phyloP scores from a whole-genome alignment of 192 early-diverging fungal species.

The Pilaira anomala region DNA sequence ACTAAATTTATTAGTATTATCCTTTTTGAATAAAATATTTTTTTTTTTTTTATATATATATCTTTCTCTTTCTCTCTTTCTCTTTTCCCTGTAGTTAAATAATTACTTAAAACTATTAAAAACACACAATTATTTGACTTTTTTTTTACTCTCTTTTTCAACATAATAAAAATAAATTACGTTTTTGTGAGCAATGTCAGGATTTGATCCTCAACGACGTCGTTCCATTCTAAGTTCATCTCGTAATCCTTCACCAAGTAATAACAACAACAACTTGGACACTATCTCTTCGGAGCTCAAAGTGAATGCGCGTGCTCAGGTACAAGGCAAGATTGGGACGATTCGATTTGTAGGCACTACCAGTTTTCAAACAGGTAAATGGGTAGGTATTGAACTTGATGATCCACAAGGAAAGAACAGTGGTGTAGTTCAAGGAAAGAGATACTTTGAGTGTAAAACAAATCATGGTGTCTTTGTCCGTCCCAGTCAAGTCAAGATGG shows the following conservation, averaged over 20 bases:
- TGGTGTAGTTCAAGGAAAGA: slow-evolving; percentile 70
- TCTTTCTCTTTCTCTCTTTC: too few species aligned
- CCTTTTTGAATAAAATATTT: too few species aligned
- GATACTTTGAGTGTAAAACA: slow-evolving; percentile 74
- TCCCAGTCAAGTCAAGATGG: slow-evolving; percentile 51
- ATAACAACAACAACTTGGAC: slow-evolving; percentile 6
- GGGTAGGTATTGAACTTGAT: slow-evolving; percentile 91
- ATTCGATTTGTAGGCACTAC: slow-evolving; percentile 85
- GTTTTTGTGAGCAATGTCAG: background rate
- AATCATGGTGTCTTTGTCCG: slow-evolving; percentile 79
- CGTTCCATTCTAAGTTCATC: background rate
- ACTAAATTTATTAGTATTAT: too few species aligned
- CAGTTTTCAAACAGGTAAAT: slow-evolving; percentile 77
- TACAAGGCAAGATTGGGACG: slow-evolving; percentile 55
- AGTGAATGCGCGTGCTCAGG: slow-evolving; percentile 49
- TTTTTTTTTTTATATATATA: too few species aligned
- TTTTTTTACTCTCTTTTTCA: too few species aligned
- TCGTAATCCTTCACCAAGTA: slow-evolving; percentile 9
- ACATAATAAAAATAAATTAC: too few species aligned
- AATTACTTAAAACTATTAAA: too few species aligned
- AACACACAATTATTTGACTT: too few species aligned
- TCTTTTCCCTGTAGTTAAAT: too few species aligned
- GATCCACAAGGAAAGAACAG: slow-evolving; percentile 70
- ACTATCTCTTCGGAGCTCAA: slow-evolving; percentile 19
- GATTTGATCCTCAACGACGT: background rate